Base-by-base conservation (phyloP, 2,329 filamentous ascomycete species). In the Nannizzia gypsea region DNA sequence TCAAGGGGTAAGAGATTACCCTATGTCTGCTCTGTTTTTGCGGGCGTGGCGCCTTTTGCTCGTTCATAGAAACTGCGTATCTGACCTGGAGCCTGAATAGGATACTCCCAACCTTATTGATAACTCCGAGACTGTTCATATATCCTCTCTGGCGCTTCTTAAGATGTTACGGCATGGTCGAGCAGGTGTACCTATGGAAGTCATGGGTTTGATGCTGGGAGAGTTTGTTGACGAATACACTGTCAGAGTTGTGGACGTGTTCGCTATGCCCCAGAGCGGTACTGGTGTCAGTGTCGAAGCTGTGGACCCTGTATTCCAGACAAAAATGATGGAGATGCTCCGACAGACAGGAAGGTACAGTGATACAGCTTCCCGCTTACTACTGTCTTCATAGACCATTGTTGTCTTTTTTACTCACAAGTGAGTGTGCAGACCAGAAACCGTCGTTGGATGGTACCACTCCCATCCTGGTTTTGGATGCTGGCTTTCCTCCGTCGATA, bases 291-390 rank as follows among this genome's bases (percentile, higher is more conserved):
- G 90, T 76, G 93, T 99, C 69, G 93, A 99, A 77, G 95, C 93
- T 57, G 93, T 99, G 64, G 93, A 99, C 73, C 90, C 91, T 8
- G 93, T 99, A 36, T 99, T 99, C 76, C 93, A 99, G 79, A 96
- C 90, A 70, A 99, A 96, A 82, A 99, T 99, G 93, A 99, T 99
- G 93, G 93, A 99, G 73, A 97, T 99, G 93, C 80, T 99, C 73
- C 83, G 89, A 70, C 93, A 99, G 80, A 99, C 93, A 61, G 93
- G 93, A 77, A 83, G 93, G 90, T 95, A 44, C 44, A n/a, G 63
- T 63, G 31, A 54, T 79, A 68, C 44, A 8, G 34, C 58, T 20
- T 52, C 28, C 20, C 2, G 13, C n/a, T 15, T 13, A 36, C 13
- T 50, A 11, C 24, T 34, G n/a, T 31, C 34, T 11, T 8, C n/a